phyloP scores from a whole-genome alignment of 192 early-diverging fungal genomes.

The Coemansia sp. region DNA sequence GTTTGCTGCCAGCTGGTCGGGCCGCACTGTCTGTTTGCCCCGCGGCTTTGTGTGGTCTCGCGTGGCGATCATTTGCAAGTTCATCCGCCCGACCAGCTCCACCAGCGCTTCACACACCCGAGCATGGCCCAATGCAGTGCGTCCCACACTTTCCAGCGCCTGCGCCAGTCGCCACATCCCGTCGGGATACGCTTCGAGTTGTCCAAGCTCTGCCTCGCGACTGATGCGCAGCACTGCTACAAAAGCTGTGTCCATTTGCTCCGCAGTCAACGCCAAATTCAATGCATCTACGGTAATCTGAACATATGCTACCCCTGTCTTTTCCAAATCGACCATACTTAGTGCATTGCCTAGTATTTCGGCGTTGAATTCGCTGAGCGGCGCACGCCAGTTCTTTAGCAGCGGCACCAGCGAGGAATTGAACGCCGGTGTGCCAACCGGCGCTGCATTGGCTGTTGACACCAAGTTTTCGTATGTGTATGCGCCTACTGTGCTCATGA shows the following conservation, averaged over 20 bases:
- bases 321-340: background rate
- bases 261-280: slow-evolving; percentile 13
- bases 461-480: slow-evolving; percentile 9
- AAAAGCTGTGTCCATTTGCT: slow-evolving; percentile 9
- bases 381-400: slow-evolving; percentile 8
- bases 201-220: slow-evolving; percentile 11
- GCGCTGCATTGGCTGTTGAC: slow-evolving; percentile 1
- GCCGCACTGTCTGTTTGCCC: background rate
- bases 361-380: background rate
- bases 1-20: background rate
- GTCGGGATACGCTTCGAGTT: slow-evolving; percentile 18
- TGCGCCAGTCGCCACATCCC: slow-evolving; percentile 22
- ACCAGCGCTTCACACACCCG: slow-evolving; percentile 18
- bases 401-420: background rate
- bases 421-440: background rate
- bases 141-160: slow-evolving; percentile 1
- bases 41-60: background rate
- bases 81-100: slow-evolving; percentile 20
- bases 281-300: slow-evolving; percentile 32
- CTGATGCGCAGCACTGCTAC: slow-evolving; percentile 7
- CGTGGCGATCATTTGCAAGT: slow-evolving; percentile 20
- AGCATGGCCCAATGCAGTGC: background rate
- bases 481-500: background rate
- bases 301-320: slow-evolving; percentile 13
- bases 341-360: slow-evolving; percentile 2